Evolutionary conservation across 129 eudicot genomes (phyloP), one percentile per base, ranked within the genome.

Genomic region (Chrysanthemum lavandulifolium): DNA sequence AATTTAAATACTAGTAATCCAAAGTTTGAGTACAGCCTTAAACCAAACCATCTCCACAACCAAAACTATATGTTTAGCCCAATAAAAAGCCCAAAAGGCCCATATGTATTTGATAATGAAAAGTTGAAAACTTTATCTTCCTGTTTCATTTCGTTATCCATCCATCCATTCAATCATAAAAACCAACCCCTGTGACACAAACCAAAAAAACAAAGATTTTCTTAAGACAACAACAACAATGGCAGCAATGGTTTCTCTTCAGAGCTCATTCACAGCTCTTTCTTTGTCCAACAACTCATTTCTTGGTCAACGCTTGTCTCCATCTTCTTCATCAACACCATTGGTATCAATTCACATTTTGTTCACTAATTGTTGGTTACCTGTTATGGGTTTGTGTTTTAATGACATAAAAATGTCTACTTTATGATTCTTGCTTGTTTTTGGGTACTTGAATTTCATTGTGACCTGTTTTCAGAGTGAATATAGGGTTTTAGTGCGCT

Each of bases 201-300:
- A 40, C 71, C 21, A 58, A 69, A 21, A 65, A 19, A 51, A 49
- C 57, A 53, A 3, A 18, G 5, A 21, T 14, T 11, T 15, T 19
- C n/a, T n/a, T 14, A 27, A 19, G 5, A 62, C 21, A 50, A 27
- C 19, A 68, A 72, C 9, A 64, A 79, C 7, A 43, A 45, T 83
- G 91, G 87, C 82, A 49, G 74, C 90, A 68, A 85, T 92, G 76
- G 91, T 89, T 54, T 74, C 88, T 33, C 92, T 93, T 19, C 95
- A 93, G 73, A 89, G 89, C 92, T 89, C 95, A 29, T 93, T 93
- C 43, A 85, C 95, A 21, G 78, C 86, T 47, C 88, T 93, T 73
- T 85, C 86, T 79, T 84, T 93, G 71, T 87, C 97, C 33, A 74
- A 95, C 50, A 92, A 73, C 58, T 87, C 92, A 31, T 84, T 86